These are phyloP conservation scores for Trypanosomatidae sp. DNA, from an alignment of 208 protist genomes.

Conservation along the genomic window DNA sequence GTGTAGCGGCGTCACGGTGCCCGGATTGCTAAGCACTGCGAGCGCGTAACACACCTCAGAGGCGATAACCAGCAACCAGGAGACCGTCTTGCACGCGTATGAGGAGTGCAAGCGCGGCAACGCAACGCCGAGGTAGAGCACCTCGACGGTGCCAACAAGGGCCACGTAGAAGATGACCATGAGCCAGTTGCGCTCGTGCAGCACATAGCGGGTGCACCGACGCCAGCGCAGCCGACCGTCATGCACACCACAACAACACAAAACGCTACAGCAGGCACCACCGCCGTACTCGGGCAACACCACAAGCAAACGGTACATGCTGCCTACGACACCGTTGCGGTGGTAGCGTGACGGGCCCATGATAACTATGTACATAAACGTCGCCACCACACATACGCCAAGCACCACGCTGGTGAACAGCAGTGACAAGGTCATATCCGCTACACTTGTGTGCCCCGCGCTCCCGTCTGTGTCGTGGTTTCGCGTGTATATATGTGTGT, in stretches of 20 bases:
- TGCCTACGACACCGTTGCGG: slow-evolving; percentile 70
- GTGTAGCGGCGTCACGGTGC: slow-evolving; percentile 70
- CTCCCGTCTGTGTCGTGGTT: too few species aligned
- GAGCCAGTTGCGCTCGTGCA: slow-evolving; percentile 56
- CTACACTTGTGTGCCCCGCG: too few species aligned
- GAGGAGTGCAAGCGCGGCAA: slow-evolving; percentile 37
- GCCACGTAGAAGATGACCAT: slow-evolving; percentile 80
- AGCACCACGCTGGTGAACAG: too few species aligned
- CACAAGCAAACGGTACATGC: slow-evolving; percentile 20
- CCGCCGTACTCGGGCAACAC: slow-evolving; percentile 13
- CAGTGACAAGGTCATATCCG: too few species aligned
- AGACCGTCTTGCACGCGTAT: slow-evolving; percentile 28
- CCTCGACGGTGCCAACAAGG: slow-evolving; percentile 72
- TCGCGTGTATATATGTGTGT: too few species aligned
- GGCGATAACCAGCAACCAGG: slow-evolving; percentile 32
- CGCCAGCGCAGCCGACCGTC: slow-evolving; percentile 19
- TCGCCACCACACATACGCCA: too few species aligned
- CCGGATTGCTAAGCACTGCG: slow-evolving; percentile 69
- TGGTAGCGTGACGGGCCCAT: slow-evolving; percentile 84
- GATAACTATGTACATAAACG: slow-evolving; percentile 79
- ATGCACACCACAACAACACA: slow-evolving; percentile 24
- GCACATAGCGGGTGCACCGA: slow-evolving; percentile 16
- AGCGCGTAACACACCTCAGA: slow-evolving; percentile 53
- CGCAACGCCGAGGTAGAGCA: slow-evolving; percentile 51
- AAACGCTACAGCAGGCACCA: slow-evolving; percentile 33